phyloP scores from a whole-genome alignment of 2,329 filamentous ascomycete species.

The Aaosphaeria arxii region DNA sequence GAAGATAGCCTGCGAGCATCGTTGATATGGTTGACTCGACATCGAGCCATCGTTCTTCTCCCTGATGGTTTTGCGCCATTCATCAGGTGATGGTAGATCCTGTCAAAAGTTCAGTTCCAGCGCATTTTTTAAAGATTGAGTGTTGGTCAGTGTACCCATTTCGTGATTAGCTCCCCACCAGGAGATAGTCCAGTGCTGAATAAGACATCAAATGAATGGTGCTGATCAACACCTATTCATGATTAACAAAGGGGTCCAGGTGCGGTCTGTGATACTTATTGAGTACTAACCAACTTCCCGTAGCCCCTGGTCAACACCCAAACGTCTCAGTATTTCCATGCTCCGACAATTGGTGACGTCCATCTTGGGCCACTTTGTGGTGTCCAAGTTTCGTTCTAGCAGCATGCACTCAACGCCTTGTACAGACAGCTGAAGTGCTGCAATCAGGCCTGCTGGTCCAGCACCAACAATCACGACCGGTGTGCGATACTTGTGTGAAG shows the following conservation, averaged over 20 bases:
- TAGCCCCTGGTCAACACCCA: background rate
- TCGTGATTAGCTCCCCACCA: constrained; percentile 6
- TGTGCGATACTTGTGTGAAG: no score
- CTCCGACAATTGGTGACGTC: constrained; percentile 34
- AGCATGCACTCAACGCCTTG: background rate
- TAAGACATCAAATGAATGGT: constrained; percentile 11
- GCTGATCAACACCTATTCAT: constrained; percentile 1
- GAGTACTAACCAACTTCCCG: background rate
- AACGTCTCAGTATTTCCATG: constrained; percentile 32
- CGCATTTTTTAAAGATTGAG: no score
- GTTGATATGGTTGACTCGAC: constrained; percentile 8
- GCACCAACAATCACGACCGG: background rate
- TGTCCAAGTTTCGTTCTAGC: background rate
- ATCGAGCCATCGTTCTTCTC: constrained; percentile 20
- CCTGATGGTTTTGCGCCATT: background rate
- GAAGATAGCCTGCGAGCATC: background rate
- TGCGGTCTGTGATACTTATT: background rate
- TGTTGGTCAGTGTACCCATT: constrained; percentile 4
- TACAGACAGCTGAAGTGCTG: background rate
- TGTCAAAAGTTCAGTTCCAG: background rate
- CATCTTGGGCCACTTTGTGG: constrained; percentile 37
- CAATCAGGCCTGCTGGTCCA: background rate
- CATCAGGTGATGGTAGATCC: background rate
- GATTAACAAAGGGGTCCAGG: no score
- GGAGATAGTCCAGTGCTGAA: constrained; percentile 12